These are phyloP conservation scores for Boletus subcaerulescens DNA, from an alignment of 768 basidiomycete species.

Conservation along the genomic window DNA sequence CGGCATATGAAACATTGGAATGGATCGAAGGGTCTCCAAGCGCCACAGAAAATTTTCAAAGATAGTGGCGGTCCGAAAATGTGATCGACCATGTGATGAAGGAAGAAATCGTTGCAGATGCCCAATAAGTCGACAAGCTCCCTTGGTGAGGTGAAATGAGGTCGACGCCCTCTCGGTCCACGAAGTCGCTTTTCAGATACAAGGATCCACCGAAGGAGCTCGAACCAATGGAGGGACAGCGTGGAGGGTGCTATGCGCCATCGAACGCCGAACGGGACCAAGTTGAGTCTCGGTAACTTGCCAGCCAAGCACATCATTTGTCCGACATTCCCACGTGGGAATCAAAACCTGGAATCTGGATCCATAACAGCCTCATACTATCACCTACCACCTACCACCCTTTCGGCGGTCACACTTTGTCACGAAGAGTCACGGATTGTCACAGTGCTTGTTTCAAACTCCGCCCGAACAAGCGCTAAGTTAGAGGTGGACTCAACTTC, in stretches of 20 bases:
- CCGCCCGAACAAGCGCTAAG: no score
- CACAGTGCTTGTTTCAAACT: no score
- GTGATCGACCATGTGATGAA: conserved; percentile 17
- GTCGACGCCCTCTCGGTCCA: conserved; percentile 20
- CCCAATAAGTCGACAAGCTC: conserved; percentile 20
- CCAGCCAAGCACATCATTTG: no score
- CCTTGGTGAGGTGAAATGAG: conserved; percentile 21
- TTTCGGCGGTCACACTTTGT: no score
- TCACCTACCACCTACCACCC: no score
- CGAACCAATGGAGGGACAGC: conserved; percentile 17
- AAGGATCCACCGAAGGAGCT: conserved; percentile 25
- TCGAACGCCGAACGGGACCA: no score
- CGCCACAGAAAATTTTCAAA: conserved; percentile 25
- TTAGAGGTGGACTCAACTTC: no score
- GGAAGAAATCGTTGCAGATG: conserved; percentile 9
- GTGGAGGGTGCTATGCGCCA: neutral
- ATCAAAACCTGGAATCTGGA: no score
- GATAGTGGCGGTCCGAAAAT: conserved; percentile 16
- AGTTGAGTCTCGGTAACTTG: no score
- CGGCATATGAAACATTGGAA: conserved; percentile 3
- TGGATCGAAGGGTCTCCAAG: conserved; percentile 16
- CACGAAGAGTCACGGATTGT: no score
- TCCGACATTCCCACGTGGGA: no score
- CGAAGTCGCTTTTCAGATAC: conserved; percentile 22
- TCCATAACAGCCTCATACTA: no score